A percentile compares a stretch with the other conserved stretches of the same genome.
Evolutionary conservation across 257 asterid genomes (phyloP).

Genomic region (Voacanga thouarsii): DNA sequence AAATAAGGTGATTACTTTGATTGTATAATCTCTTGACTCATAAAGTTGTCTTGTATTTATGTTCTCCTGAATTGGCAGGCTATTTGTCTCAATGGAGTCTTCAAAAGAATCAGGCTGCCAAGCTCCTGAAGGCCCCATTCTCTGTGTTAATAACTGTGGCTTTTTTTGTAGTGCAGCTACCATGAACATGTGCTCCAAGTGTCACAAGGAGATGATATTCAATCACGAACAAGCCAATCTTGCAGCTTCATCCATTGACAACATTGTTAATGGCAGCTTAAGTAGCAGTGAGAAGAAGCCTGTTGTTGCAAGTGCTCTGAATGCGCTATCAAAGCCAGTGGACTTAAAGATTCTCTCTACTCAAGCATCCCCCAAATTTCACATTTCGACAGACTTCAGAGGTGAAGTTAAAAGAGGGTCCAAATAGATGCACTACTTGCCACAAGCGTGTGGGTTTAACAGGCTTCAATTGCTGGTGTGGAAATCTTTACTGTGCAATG

Average conservation of each 20-base stretch:
- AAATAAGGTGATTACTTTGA: too few species aligned
- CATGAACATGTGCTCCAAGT: constrained; percentile 40
- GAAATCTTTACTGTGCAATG: too few species aligned
- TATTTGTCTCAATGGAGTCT: constrained; percentile 24
- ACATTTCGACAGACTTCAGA: constrained; percentile 17
- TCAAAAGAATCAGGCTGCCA: constrained; percentile 35
- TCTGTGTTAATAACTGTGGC: constrained; percentile 33
- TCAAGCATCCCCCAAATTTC: constrained; percentile 7
- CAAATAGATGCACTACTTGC: too few species aligned
- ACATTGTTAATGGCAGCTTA: too few species aligned
- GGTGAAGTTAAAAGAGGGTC: too few species aligned
- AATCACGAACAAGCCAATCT: too few species aligned
- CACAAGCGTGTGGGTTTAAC: too few species aligned
- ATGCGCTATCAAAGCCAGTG: not conserved
- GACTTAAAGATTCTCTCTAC: constrained; percentile 11
- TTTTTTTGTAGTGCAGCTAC: constrained; percentile 36
- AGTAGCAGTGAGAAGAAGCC: constrained; percentile 12
- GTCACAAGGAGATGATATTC: constrained; percentile 33
- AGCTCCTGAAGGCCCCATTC: constrained; percentile 31
- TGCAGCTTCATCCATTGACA: too few species aligned
- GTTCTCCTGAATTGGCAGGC: too few species aligned
- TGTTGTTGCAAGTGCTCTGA: not conserved
- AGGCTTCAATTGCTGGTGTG: too few species aligned
- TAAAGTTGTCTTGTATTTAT: too few species aligned
- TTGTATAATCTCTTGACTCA: too few species aligned